Evolutionary conservation across 2,329 filamentous ascomycete genomes (phyloP), one percentile per base, ranked within the genome.

Genomic region (Colletotrichum cordylinicola): DNA sequence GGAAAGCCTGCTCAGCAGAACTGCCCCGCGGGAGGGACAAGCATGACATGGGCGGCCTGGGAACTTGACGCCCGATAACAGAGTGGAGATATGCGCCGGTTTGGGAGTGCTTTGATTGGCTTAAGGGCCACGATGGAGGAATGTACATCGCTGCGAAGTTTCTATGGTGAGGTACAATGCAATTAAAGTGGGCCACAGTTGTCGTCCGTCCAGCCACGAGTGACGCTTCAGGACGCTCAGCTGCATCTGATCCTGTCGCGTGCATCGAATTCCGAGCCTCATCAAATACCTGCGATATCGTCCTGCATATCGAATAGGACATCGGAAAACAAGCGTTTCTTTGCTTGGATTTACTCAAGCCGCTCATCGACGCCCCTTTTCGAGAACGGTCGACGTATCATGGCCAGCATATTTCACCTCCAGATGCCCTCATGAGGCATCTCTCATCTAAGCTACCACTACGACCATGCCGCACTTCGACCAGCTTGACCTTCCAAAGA

Each of bases 401-500:
- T 76, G 74, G 74, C 74, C 72, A 75, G 61, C 31, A 68, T 55
- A 60, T 65, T 66, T 68, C 70, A 71, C 70, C 33, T 39, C 65
- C 74, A 24, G 64, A 73, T 74, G 74, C 74, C 74, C 39, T 76
- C 60, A 62, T 76, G 74, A 76, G 71, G 74, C 71, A 65, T 76
- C 74, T 74, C 73, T 68, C 64, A 24, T 55, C 48, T 74, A 55
- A 76, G 70, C 74, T n/a, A 61, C 52, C 10, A 62, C 58, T 37
- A 37, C 43, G 79, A 86, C 66, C 76, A 91, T 91, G 89, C 87
- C 88, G 79, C 85, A 86, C 43, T 89, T 88, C 78, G 86, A 88
- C 79, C 85, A 86, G 79, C 81, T 83, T 67, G 87, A 89, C 69
- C 82, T 84, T 56, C 85, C 87, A 37, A 91, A 89, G 80, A 92